phyloP scores from a whole-genome alignment of 176 grass and related monocot genomes.

The Aegilops tauschii region DNA sequence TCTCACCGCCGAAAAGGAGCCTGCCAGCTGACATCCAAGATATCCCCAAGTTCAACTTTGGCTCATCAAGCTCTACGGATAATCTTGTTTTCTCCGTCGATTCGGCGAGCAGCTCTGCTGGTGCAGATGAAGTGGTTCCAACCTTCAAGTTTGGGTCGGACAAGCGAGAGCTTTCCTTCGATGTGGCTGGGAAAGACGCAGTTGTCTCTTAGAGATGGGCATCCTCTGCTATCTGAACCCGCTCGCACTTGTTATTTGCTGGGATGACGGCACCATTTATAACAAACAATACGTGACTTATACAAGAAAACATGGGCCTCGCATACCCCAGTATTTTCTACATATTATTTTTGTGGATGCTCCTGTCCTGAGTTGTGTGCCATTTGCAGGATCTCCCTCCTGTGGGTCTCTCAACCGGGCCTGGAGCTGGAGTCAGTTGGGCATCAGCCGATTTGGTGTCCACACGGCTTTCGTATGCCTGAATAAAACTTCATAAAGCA shows the following conservation, averaged over 20 bases:
- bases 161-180: conserved; percentile 38
- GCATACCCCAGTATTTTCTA: background rate
- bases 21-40: background rate
- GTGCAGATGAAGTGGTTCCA: background rate
- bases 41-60: conserved; percentile 43
- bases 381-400: background rate
- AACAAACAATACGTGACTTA: background rate
- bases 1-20: conserved; percentile 26
- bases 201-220: conserved; percentile 22
- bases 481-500: background rate
- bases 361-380: background rate
- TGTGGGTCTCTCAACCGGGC: background rate
- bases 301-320: background rate
- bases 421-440: background rate
- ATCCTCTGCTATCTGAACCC: background rate
- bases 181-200: conserved; percentile 19
- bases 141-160: conserved; percentile 52
- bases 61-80: background rate
- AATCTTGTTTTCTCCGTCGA: conserved; percentile 35
- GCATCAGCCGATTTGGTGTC: background rate
- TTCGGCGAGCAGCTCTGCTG: background rate
- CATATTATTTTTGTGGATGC: background rate
- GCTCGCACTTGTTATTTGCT: background rate
- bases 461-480: background rate
- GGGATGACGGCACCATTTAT: background rate